Percentiles rank a stretch among this genome's conserved stretches.
These are phyloP conservation scores for Coemansia sp. DNA, from an alignment of 192 early-diverging fungal species.

Conservation along the genomic window DNA sequence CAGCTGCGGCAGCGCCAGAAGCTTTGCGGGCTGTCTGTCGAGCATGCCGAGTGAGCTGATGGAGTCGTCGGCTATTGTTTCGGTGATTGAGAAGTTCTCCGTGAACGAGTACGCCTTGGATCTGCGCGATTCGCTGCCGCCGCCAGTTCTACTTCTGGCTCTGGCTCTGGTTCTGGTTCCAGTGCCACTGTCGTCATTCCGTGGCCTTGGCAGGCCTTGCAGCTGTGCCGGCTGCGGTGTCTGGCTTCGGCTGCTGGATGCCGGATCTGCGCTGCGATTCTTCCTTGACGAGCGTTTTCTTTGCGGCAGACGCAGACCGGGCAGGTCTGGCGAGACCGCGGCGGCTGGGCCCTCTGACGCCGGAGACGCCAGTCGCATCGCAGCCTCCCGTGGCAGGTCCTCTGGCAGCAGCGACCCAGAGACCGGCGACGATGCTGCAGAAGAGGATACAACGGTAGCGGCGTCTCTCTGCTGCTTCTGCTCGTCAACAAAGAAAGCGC, in stretches of 20 bases:
- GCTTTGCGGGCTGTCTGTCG: constrained; percentile 58
- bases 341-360: not conserved
- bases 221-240: too few relatives aligned
- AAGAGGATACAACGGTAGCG: not conserved
- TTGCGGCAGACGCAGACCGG: constrained; percentile 1
- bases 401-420: not conserved
- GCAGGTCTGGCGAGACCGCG: not conserved
- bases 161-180: not conserved
- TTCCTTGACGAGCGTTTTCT: not conserved
- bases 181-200: not conserved
- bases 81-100: constrained; percentile 77
- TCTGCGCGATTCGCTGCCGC: not conserved
- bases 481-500: constrained; percentile 61
- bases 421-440: not conserved
- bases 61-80: constrained; percentile 58
- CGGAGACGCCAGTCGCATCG: not conserved
- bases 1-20: constrained; percentile 66
- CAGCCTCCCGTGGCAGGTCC: not conserved
- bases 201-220: too few relatives aligned
- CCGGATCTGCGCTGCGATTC: not conserved
- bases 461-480: not conserved
- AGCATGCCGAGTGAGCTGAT: constrained; percentile 66
- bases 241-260: not conserved
- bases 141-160: not conserved
- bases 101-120: constrained; percentile 65